Percentiles rank a stretch among this genome's conserved stretches.
Conservation (phyloP, 305 asterid genomes). For the Solanum hybrid region DNA sequence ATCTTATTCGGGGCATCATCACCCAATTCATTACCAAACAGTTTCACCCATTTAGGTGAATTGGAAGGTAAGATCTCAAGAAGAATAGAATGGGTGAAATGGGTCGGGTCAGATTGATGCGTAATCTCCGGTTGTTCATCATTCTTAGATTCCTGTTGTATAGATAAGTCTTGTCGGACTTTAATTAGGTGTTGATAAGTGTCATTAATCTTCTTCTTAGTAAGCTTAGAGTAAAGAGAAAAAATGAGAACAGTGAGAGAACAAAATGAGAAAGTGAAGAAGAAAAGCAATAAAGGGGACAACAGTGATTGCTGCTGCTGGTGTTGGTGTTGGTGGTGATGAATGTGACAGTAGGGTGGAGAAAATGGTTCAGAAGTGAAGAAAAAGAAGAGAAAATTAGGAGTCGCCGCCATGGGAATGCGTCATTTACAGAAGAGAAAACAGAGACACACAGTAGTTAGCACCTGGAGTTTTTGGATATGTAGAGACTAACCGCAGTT, state of each 20-base stretch:
- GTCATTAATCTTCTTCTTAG: constrained; percentile 3
- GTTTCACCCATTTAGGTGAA: constrained; percentile 39
- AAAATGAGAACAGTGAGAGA: constrained; percentile 25
- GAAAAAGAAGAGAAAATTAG: not conserved
- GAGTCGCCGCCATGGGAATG: not conserved
- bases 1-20: constrained; percentile 23
- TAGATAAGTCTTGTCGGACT: constrained; percentile 22
- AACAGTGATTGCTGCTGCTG: constrained; percentile 21
- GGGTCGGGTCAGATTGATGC: constrained; percentile 30
- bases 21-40: constrained; percentile 16
- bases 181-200: constrained; percentile 6
- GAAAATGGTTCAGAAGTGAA: not conserved
- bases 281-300: constrained; percentile 19
- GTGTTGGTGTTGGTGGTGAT: not conserved
- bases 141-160: constrained; percentile 14
- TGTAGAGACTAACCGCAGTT: not conserved
- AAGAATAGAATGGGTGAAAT: constrained; percentile 33
- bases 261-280: constrained; percentile 17
- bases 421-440: not conserved
- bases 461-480: not conserved
- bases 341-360: not conserved
- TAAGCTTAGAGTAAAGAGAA: constrained; percentile 31
- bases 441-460: not conserved
- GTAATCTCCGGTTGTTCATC: not conserved
- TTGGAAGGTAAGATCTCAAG: constrained; percentile 52